Base-by-base conservation (phyloP, 495 filamentous ascomycete species). In the Alectoria sarmentosa region DNA sequence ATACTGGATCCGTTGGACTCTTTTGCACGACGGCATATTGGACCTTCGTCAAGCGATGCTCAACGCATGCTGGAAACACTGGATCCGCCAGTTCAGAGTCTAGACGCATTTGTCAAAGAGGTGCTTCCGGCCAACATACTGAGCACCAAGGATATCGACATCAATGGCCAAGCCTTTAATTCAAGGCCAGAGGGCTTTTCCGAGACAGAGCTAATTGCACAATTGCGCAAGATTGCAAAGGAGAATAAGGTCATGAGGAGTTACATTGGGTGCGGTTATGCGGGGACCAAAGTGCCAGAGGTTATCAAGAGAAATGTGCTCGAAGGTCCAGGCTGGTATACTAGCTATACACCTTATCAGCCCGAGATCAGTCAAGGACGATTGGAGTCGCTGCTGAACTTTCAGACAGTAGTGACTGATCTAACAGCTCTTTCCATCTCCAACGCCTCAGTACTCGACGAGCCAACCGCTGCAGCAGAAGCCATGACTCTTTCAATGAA, bases 311-410 rank as follows among this genome's bases (percentile, higher is more conserved):
- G 94, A 70, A 98, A 98, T 73, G 82, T 98, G 13, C 79, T 98
- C 38, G 93, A 98, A 80, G 90, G 86, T 70, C 94, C 94, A 1
- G 95, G 87, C 21, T 98, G 94, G 94, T 98, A 98, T 76, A 98
- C 94, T 48, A 97, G 92, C 74, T 98, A 98, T 73, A 98, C 94
- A 0, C 94, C 94, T 34, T 98, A 98, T 75, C 94, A 98, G 74
- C 92, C 94, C 4, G 94, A 98, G 77, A 98, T 98, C 79, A 96
- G 91, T 71, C 94, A 98, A 76, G 94, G 89, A 39, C 88, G 91
- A 49, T 76, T 96, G 67, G 95, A 98, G 79, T 96, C 92, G 10
- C 79, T 98, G 48, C 79, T 98, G 54, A 98, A 98, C 79, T 98
- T 96, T 76, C 94, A 98, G 82, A 98, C 94, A 17, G 74, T 98